phyloP scores from a whole-genome alignment of 805 yeast genomes.

The Cyberlindnera euphorbiae region DNA sequence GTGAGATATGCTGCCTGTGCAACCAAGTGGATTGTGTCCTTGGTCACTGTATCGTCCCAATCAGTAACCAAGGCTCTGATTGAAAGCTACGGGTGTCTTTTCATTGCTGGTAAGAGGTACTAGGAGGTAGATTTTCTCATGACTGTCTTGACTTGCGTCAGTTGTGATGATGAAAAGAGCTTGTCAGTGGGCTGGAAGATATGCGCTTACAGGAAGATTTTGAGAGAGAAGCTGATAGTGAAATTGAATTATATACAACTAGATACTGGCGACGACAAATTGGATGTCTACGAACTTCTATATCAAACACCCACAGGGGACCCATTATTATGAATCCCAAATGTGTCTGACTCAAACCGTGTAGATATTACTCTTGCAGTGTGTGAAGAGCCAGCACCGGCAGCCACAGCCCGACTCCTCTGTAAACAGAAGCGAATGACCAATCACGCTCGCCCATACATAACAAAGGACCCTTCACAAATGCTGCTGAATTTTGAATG shows the following conservation, averaged over 20 bases:
- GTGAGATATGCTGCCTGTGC: slow-evolving; percentile 41
- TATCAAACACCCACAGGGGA: slow-evolving; percentile 28
- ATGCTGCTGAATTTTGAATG: slow-evolving; percentile 25
- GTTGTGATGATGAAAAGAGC: background rate
- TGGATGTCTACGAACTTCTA: slow-evolving; percentile 29
- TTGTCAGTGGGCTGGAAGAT: background rate
- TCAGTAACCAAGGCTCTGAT: slow-evolving; percentile 40
- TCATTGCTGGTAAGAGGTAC: too few relatives aligned
- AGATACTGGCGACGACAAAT: background rate
- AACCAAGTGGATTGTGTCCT: slow-evolving; percentile 51
- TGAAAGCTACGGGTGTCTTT: too few relatives aligned
- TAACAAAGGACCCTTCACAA: background rate
- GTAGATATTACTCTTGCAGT: slow-evolving; percentile 26
- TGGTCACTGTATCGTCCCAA: slow-evolving; percentile 66
- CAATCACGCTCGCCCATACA: background rate
- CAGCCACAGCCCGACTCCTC: slow-evolving; percentile 2
- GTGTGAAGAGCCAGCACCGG: slow-evolving; percentile 4
- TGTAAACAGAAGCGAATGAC: background rate
- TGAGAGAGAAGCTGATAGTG: too few relatives aligned
- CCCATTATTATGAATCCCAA: slow-evolving; percentile 1
- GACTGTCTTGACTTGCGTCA: background rate
- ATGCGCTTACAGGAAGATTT: slow-evolving; percentile 2
- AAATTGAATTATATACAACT: background rate
- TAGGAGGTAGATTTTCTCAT: too few relatives aligned
- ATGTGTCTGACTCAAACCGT: slow-evolving; percentile 30